Conservation (phyloP, 768 basidiomycete genomes). For the Paxillus ammoniavirescens region DNA sequence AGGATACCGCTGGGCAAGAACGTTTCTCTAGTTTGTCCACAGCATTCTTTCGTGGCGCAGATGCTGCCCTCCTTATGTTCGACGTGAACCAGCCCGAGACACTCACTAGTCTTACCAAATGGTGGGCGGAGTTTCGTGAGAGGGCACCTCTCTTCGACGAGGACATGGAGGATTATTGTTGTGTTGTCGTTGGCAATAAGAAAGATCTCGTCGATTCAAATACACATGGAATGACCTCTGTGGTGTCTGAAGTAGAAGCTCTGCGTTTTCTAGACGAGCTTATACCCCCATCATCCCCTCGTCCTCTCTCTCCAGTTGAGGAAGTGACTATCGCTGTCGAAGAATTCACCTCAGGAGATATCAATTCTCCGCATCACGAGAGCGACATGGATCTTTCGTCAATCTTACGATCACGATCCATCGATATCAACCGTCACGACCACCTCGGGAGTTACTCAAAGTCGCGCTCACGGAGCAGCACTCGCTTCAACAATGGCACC, state of each 20-base stretch:
- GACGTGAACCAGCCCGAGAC: constrained; percentile 70
- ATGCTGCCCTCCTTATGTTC: constrained; percentile 79
- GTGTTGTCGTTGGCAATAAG: constrained; percentile 78
- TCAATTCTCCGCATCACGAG: background rate
- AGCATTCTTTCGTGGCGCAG: constrained; percentile 84
- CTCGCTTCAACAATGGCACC: constrained; percentile 45
- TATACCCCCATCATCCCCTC: constrained; percentile 38
- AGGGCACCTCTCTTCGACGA: constrained; percentile 66
- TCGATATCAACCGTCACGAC: constrained; percentile 29
- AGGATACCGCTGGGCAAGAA: constrained; percentile 89
- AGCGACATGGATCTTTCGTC: constrained; percentile 20
- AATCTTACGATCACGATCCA: constrained; percentile 15
- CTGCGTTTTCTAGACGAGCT: constrained; percentile 55
- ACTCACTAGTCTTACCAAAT: constrained; percentile 56
- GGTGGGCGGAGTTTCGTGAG: constrained; percentile 78
- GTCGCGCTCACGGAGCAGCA: constrained; percentile 47
- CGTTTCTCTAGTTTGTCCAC: constrained; percentile 79
- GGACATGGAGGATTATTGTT: constrained; percentile 62
- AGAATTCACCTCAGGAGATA: constrained; percentile 15
- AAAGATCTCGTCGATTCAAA: constrained; percentile 46
- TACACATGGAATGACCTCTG: constrained; percentile 14
- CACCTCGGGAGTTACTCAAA: constrained; percentile 35
- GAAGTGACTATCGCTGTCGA: constrained; percentile 14
- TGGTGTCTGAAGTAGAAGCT: constrained; percentile 44
- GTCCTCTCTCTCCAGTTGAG: constrained; percentile 7